A percentile compares a stretch with the other conserved stretches of the same genome.
These are phyloP conservation scores for Diutina scorzettiae DNA, from an alignment of 1,139 yeast species.

Conservation along the genomic window DNA sequence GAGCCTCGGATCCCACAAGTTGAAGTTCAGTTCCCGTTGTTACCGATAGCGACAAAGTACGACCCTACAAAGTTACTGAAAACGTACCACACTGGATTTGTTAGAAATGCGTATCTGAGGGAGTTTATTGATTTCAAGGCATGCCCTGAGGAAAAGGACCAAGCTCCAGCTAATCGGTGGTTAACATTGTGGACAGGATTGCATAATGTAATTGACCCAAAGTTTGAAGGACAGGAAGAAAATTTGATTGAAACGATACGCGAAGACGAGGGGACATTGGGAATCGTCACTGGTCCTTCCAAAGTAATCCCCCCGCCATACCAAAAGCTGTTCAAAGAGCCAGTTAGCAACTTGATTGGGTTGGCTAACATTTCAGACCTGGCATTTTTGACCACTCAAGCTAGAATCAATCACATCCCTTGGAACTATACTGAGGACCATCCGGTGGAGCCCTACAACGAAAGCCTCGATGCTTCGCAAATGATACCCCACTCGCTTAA, in stretches of 20 bases:
- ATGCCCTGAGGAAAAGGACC: conserved; percentile 24
- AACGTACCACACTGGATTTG: conserved; percentile 26
- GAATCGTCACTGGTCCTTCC: conserved; percentile 8
- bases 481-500: conserved; percentile 25
- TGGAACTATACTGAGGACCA: conserved; percentile 32
- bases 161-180: conserved; percentile 28
- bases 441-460: conserved; percentile 22
- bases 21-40: conserved; percentile 13
- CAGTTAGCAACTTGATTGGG: conserved; percentile 24
- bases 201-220: conserved; percentile 11
- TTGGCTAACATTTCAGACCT: conserved; percentile 30
- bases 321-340: conserved; percentile 13
- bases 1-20: conserved; percentile 6
- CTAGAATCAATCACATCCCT: conserved; percentile 30
- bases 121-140: conserved; percentile 23
- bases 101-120: conserved; percentile 27
- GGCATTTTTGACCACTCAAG: conserved; percentile 31
- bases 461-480: conserved; percentile 20
- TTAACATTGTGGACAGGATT: conserved; percentile 29
- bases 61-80: conserved; percentile 19
- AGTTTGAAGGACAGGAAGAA: neutral
- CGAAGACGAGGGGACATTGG: neutral
- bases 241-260: neutral
- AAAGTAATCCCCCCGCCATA: conserved; percentile 14
- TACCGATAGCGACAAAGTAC: conserved; percentile 16